Conservation (phyloP, 1,284 basidiomycete genomes). For the Tylopilus sp. region DNA sequence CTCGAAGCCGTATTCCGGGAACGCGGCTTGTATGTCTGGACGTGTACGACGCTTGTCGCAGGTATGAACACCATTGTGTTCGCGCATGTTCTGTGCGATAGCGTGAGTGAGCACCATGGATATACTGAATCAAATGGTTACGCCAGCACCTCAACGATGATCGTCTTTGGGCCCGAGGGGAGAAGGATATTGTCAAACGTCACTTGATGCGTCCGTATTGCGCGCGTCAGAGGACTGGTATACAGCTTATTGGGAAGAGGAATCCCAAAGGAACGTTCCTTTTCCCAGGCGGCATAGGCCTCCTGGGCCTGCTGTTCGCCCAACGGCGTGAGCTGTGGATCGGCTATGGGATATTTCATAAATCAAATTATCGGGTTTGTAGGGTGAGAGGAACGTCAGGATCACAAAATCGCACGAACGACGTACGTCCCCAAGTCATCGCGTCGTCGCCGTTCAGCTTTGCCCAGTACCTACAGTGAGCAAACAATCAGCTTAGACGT, state of each 20-base stretch:
- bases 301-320: conserved; percentile 63
- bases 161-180: conserved; percentile 26
- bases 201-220: conserved; percentile 63
- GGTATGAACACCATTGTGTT: conserved; percentile 67
- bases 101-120: background rate
- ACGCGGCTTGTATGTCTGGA: conserved; percentile 51
- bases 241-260: conserved; percentile 63
- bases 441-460: conserved; percentile 67
- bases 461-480: conserved; percentile 56
- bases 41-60: conserved; percentile 65
- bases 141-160: conserved; percentile 50
- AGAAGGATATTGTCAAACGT: conserved; percentile 52
- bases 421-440: conserved; percentile 76
- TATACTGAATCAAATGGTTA: too few species aligned
- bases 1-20: conserved; percentile 65
- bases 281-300: conserved; percentile 56
- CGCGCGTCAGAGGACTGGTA: conserved; percentile 71
- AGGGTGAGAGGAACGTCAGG: background rate
- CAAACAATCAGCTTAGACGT: background rate
- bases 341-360: conserved; percentile 44
- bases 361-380: background rate
- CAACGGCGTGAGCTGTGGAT: conserved; percentile 66
- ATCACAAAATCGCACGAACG: background rate
- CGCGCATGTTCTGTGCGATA: conserved; percentile 60
- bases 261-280: conserved; percentile 49